Base-by-base conservation (phyloP, 2,329 filamentous ascomycete species). In the Exophiala sp. region DNA sequence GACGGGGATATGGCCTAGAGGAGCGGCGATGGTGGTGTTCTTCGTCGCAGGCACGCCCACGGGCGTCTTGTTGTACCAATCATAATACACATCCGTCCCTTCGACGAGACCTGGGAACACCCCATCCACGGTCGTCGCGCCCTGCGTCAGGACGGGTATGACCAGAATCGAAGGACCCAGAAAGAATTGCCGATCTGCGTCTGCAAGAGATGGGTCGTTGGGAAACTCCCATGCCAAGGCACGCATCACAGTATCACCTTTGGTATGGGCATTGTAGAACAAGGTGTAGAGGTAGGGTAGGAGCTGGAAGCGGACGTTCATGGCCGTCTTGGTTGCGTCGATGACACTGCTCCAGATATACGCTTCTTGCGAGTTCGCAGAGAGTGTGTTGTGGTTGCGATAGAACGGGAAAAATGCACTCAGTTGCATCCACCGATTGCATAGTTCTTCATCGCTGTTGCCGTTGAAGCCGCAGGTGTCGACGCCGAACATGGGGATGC, bases 351-450 rank as follows among this genome's bases (percentile, higher is more conserved):
- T 70, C 85, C 85, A 89, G 13, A 76, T 63, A 61, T 86, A 90
- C 0, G 85, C 83, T 65, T 90, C 86, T 63, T 90, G 86, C 0
- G 77, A 64, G 43, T 73, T 73, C 9, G 80, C 77, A 0, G 73
- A 75, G 1, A 85, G 68, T 2, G 70, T 70, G 62, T 88, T 88
- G 71, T 90, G 85, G 66, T 88, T 88, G 21, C 85, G 75, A 68
- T 87, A 88, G 68, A 88, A 88, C 5, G 84, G 82, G 69, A 87
- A 87, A 72, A 88, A 88, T 9, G 83, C 83, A 0, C 74, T 78
- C 1, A 86, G 72, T 61, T 84, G 80, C 81, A 85, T 85, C 82
- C 84, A 88, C 16, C 85, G 74, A 47, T 78, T 78, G 68, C 85
- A 89, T 2, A 89, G 77, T 62, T 88, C 83, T 61, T 80, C 75